These are phyloP conservation scores for Colletotrichum cereale DNA, from an alignment of 2,329 filamentous ascomycete species.

Conservation along the genomic window DNA sequence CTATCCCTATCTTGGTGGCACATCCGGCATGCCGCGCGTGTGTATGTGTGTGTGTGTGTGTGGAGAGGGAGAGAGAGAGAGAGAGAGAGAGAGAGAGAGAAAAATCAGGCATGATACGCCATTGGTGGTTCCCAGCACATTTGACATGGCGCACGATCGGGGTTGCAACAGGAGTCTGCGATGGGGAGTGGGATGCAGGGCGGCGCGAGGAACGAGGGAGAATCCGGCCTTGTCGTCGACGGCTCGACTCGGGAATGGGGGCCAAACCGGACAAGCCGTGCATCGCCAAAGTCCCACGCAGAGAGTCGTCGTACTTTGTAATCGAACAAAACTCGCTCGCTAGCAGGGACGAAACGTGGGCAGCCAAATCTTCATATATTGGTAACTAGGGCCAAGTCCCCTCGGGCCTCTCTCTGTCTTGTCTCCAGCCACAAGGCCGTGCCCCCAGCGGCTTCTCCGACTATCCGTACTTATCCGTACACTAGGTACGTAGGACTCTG, in stretches of 20 bases:
- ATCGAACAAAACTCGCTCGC: background rate
- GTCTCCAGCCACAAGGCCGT: conserved; percentile 19
- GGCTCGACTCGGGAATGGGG: conserved; percentile 19
- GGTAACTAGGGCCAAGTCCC: conserved; percentile 28
- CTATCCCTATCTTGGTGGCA: conserved; percentile 41
- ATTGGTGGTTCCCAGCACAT: conserved; percentile 6
- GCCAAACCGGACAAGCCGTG: background rate
- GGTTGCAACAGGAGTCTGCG: conserved; percentile 12
- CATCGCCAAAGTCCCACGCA: background rate
- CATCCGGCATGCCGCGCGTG: conserved; percentile 34
- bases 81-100: conserved; percentile 5
- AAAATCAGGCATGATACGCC: conserved; percentile 6
- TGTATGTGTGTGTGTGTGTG: background rate
- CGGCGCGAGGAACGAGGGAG: background rate
- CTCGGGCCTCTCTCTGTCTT: conserved; percentile 11
- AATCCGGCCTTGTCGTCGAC: conserved; percentile 19
- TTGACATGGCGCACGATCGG: conserved; percentile 6
- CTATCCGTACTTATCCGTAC: too few relatives aligned
- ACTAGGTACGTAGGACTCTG: too few relatives aligned
- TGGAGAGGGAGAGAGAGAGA: background rate
- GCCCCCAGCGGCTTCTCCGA: conserved; percentile 6
- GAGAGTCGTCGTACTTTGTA: too few relatives aligned
- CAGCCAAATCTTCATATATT: background rate
- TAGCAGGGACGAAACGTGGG: background rate
- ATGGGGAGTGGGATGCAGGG: background rate